A percentile compares a stretch with the other conserved stretches of the same genome.
Conservation (phyloP, 2,329 filamentous ascomycete genomes). For the Cytospora piceae region DNA sequence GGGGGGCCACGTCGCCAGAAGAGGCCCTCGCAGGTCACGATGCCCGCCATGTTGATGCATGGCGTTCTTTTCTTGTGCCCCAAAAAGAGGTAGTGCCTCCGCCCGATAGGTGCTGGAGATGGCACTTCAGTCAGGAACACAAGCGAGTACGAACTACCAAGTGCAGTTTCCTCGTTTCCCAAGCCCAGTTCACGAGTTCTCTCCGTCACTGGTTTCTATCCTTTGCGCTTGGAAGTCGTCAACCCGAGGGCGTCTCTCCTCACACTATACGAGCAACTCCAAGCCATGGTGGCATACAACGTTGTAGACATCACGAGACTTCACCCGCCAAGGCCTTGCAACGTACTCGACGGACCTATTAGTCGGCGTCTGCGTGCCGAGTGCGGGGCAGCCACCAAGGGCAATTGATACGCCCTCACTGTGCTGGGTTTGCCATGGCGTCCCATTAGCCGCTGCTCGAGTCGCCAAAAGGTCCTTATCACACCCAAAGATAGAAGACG, state of each 20-base stretch:
- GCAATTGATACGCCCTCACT: neutral
- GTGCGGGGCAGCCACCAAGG: neutral
- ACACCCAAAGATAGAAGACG: neutral
- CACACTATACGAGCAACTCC: neutral
- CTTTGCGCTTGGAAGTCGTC: neutral
- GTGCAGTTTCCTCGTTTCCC: neutral
- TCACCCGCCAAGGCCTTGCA: neutral
- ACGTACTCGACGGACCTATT: neutral
- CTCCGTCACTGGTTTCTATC: neutral
- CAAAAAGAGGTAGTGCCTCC: conserved; percentile 14
- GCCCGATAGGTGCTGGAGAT: neutral
- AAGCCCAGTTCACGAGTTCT: neutral
- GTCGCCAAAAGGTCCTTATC: neutral
- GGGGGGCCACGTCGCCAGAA: conserved; percentile 1
- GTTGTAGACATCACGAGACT: neutral
- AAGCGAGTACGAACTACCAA: neutral
- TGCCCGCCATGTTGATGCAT: conserved; percentile 17
- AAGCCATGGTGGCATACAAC: neutral
- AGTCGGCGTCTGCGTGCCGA: neutral
- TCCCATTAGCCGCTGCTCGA: neutral
- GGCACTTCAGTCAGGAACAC: neutral
- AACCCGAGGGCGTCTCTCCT: neutral
- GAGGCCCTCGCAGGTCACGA: conserved; percentile 12
- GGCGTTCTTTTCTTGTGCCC: conserved; percentile 14
- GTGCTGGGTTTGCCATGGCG: neutral